These are phyloP conservation scores for Sextonia rubra DNA, from an alignment of 164 flowering plant species.

Conservation along the genomic window DNA sequence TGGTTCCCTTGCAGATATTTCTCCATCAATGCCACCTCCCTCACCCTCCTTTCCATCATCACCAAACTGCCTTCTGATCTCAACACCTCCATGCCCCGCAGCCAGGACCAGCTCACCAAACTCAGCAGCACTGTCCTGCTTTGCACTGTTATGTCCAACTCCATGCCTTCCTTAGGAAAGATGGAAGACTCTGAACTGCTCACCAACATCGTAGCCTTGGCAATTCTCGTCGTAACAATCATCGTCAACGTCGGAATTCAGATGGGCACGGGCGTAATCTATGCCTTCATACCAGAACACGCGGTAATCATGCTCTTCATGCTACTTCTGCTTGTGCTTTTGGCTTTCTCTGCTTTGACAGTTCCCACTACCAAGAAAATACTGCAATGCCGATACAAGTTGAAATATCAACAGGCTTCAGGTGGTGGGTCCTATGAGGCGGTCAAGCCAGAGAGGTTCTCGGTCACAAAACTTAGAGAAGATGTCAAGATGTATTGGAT, in stretches of 20 bases:
- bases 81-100: conserved; percentile 39
- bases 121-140: conserved; percentile 13
- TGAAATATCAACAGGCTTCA: background rate
- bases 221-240: conserved; percentile 7
- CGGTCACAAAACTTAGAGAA: conserved; percentile 26
- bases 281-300: conserved; percentile 11
- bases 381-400: background rate
- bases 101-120: conserved; percentile 12
- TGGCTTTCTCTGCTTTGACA: conserved; percentile 6
- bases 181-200: conserved; percentile 2
- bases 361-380: conserved; percentile 5
- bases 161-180: conserved; percentile 9
- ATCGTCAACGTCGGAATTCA: conserved; percentile 6
- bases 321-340: conserved; percentile 5
- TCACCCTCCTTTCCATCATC: conserved; percentile 44
- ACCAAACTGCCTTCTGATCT: conserved; percentile 56
- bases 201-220: conserved; percentile 4
- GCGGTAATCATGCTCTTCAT: conserved; percentile 1
- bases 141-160: conserved; percentile 6
- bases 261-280: conserved; percentile 10
- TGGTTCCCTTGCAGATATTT: conserved; percentile 63
- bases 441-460: background rate
- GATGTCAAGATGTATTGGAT: conserved; percentile 47
- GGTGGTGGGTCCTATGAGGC: background rate
- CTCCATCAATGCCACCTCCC: conserved; percentile 52